These are phyloP conservation scores for Ophiocordyceps camponoti-leonardi DNA, from an alignment of 2,329 filamentous ascomycete genomes.

Conservation along the genomic window DNA sequence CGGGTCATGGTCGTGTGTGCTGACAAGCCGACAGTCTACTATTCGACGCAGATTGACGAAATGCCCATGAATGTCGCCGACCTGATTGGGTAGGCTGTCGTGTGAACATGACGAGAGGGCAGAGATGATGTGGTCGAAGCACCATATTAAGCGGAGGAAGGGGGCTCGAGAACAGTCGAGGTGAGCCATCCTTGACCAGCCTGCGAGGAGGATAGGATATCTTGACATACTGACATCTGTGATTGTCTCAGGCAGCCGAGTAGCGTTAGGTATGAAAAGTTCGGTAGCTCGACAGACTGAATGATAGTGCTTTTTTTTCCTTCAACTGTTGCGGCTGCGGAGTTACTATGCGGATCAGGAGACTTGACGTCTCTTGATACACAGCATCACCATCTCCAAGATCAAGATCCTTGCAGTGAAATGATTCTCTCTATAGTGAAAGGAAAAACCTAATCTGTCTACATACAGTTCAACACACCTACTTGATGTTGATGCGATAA, in stretches of 20 bases:
- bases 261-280: background rate
- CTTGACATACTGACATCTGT: background rate
- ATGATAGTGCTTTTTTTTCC: background rate
- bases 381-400: no score
- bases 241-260: no score
- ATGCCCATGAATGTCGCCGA: conserved; percentile 92
- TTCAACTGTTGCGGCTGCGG: no score
- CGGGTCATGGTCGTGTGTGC: conserved; percentile 3
- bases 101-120: background rate
- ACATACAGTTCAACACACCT: background rate
- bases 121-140: background rate
- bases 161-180: background rate
- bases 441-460: background rate
- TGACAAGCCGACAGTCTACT: conserved; percentile 50
- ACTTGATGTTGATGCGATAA: conserved; percentile 1
- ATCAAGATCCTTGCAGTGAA: background rate
- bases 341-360: no score
- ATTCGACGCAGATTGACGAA: conserved; percentile 93
- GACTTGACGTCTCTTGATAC: no score
- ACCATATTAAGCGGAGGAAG: background rate
- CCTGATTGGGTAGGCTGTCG: conserved; percentile 28
- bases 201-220: background rate
- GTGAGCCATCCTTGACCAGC: background rate
- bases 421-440: background rate
- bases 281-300: background rate